Evolutionary conservation across 257 asterid species (phyloP).

Genomic region (Solanum appendiculatum): DNA sequence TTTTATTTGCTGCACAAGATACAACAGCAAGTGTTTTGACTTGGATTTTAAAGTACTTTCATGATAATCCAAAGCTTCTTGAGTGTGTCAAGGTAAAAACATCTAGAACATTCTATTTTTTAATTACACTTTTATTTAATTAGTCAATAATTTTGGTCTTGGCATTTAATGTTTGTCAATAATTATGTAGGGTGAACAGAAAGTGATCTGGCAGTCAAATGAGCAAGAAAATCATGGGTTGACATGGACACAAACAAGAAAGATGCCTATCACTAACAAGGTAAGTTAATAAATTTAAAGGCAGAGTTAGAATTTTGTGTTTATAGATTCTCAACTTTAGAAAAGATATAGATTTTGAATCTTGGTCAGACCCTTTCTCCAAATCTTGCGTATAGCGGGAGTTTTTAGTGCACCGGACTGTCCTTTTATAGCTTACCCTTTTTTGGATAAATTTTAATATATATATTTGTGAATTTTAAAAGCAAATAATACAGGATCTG

Average conservation of each 20-base stretch:
- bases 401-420: too few relatives aligned
- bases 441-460: not conserved
- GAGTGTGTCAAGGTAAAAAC: slow-evolving; percentile 50
- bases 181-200: slow-evolving; percentile 60
- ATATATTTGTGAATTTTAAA: not conserved
- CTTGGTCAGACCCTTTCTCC: too few relatives aligned
- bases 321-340: not conserved
- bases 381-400: too few relatives aligned
- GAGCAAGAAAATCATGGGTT: slow-evolving; percentile 20
- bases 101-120: not conserved
- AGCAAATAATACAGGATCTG: too few relatives aligned
- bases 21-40: slow-evolving; percentile 82
- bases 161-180: not conserved
- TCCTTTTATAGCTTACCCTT: too few relatives aligned
- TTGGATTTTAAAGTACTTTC: slow-evolving; percentile 73
- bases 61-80: slow-evolving; percentile 45
- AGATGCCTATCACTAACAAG: slow-evolving; percentile 68
- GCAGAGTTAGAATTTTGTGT: not conserved
- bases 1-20: slow-evolving; percentile 82
- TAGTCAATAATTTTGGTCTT: not conserved
- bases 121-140: too few relatives aligned
- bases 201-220: slow-evolving; percentile 34
- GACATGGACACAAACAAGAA: slow-evolving; percentile 81
- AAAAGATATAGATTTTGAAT: too few relatives aligned
- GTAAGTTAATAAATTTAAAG: slow-evolving; percentile 3